Evolutionary conservation across 2,329 filamentous ascomycete genomes (phyloP).

Genomic region (Ascochyta rabiei): DNA sequence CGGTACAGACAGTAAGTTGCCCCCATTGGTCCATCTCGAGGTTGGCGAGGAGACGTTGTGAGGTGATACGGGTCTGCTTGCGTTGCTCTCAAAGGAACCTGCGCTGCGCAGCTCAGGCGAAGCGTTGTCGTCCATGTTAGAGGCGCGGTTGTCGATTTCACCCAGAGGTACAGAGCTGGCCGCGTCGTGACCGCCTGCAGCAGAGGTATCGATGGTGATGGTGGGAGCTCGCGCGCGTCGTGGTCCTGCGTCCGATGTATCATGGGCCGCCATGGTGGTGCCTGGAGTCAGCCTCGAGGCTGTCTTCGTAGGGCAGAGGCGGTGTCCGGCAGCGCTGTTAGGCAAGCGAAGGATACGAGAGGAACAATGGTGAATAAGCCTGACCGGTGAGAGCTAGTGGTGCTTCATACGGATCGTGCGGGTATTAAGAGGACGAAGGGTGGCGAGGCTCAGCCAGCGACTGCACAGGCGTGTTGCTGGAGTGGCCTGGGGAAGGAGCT

Average conservation of each 20-base stretch:
- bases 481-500: slow-evolving; percentile 3
- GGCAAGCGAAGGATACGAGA: slow-evolving; percentile 32
- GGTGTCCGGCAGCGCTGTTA: slow-evolving; percentile 27
- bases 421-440: neutral
- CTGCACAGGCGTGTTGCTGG: slow-evolving; percentile 12
- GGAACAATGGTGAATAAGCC: slow-evolving; percentile 37
- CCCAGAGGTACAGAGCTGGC: slow-evolving; percentile 44
- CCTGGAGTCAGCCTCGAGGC: slow-evolving; percentile 22
- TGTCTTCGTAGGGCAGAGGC: slow-evolving; percentile 11
- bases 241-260: slow-evolving; percentile 33
- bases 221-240: slow-evolving; percentile 54
- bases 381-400: slow-evolving; percentile 34
- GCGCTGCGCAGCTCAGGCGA: slow-evolving; percentile 59
- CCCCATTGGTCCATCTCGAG: slow-evolving; percentile 59
- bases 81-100: slow-evolving; percentile 68
- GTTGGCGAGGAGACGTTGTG: slow-evolving; percentile 71
- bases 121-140: slow-evolving; percentile 17
- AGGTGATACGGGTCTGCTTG: slow-evolving; percentile 69
- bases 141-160: slow-evolving; percentile 38
- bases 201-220: slow-evolving; percentile 60
- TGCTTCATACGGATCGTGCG: neutral
- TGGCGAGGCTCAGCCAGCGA: slow-evolving; percentile 10
- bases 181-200: slow-evolving; percentile 49
- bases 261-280: slow-evolving; percentile 40
- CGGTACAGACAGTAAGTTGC: slow-evolving; percentile 68